These are phyloP conservation scores for Balansia obtecta DNA, from an alignment of 2,329 filamentous ascomycete genomes.

Conservation along the genomic window DNA sequence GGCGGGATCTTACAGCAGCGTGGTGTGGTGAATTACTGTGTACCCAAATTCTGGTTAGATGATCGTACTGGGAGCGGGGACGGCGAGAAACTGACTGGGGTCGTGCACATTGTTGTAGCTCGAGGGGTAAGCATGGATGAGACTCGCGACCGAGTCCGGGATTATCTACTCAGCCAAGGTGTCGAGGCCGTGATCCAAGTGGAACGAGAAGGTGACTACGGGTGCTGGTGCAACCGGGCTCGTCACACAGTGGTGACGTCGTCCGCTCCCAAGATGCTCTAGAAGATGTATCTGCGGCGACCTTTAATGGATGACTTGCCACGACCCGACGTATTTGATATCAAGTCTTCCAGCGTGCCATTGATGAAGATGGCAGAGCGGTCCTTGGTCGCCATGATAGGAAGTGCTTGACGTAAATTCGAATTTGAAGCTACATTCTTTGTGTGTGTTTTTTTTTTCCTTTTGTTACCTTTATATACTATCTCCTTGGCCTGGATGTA, in stretches of 20 bases:
- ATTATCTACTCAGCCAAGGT: constrained; percentile 56
- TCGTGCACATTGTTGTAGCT: constrained; percentile 75
- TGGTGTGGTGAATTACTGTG: constrained; percentile 75
- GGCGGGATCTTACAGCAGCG: constrained; percentile 70
- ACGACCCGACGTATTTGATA: background rate
- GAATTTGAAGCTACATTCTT: background rate
- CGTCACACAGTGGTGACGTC: constrained; percentile 18
- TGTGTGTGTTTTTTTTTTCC: no score
- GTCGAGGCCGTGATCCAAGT: constrained; percentile 83
- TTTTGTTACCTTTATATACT: background rate
- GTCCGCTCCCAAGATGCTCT: constrained; percentile 22
- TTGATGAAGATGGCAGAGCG: background rate
- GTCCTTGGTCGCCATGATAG: background rate
- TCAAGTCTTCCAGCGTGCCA: background rate
- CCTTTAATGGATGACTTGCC: background rate
- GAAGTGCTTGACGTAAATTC: background rate
- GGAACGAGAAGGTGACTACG: constrained; percentile 65
- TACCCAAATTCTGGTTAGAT: constrained; percentile 87
- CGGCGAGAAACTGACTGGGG: constrained; percentile 54
- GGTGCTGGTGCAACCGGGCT: constrained; percentile 42
- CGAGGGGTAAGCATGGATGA: constrained; percentile 66
- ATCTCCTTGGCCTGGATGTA: background rate
- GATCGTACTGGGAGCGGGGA: constrained; percentile 40
- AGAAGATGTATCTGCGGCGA: constrained; percentile 4
- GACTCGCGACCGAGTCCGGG: constrained; percentile 62